Percentiles rank a stretch among this genome's conserved stretches.
Conservation (phyloP, 2,329 filamentous ascomycete species). For the Dothiorella sarmentorum region DNA sequence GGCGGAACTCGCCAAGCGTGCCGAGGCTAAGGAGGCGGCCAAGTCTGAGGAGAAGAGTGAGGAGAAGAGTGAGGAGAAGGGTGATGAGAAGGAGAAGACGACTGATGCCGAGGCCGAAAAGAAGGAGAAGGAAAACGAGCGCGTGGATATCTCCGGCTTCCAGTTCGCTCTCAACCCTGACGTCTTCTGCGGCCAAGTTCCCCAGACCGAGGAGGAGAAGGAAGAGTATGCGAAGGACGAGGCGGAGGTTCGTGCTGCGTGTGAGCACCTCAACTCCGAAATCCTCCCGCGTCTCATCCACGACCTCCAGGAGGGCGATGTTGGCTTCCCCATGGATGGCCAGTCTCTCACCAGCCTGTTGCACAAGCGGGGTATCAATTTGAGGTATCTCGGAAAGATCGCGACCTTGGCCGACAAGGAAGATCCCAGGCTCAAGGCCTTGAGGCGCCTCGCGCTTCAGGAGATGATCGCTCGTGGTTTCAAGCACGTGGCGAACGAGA, state of each 20-base stretch:
- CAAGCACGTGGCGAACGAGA: conserved; percentile 82
- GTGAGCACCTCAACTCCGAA: conserved; percentile 70
- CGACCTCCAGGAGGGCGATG: conserved; percentile 86
- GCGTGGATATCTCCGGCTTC: conserved; percentile 84
- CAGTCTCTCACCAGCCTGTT: conserved; percentile 81
- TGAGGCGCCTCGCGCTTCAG: conserved; percentile 74
- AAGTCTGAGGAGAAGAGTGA: conserved; percentile 20
- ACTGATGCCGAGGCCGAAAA: conserved; percentile 29
- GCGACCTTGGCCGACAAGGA: conserved; percentile 60
- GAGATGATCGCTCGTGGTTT: conserved; percentile 96
- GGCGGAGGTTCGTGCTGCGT: conserved; percentile 79
- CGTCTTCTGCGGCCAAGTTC: conserved; percentile 86
- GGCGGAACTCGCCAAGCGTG: conserved; percentile 58
- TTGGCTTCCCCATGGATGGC: conserved; percentile 99
- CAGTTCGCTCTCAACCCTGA: conserved; percentile 89
- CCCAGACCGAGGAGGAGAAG: conserved; percentile 89
- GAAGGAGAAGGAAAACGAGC: conserved; percentile 52
- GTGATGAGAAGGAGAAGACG: conserved; percentile 32
- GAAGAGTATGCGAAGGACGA: conserved; percentile 79
- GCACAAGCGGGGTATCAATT: conserved; percentile 96
- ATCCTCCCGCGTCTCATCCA: conserved; percentile 81
- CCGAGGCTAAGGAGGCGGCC: conserved; percentile 32
- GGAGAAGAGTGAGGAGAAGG: conserved; percentile 34
- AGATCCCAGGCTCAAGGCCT: conserved; percentile 68
- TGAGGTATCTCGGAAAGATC: conserved; percentile 88